Conservation (phyloP, 139 green algal species). For the Chlorella sp. region DNA sequence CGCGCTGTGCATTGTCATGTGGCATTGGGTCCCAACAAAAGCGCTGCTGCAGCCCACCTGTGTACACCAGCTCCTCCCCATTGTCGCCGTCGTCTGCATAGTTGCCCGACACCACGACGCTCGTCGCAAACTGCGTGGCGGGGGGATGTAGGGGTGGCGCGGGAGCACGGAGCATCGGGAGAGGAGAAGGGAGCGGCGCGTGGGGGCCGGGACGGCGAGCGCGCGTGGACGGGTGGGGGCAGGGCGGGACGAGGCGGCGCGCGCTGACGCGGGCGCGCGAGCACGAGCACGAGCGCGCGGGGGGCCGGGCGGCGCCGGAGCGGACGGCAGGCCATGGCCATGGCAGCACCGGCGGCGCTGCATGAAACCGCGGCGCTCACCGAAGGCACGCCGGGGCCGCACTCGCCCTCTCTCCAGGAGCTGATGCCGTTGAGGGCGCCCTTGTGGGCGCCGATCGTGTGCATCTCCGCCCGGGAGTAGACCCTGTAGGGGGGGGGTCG, state of each 20-base stretch:
- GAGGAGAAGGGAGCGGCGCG: neutral
- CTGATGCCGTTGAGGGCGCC: conserved; percentile 44
- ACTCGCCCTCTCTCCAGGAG: neutral
- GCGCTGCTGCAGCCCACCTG: conserved; percentile 23
- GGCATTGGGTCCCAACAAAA: too few relatives aligned
- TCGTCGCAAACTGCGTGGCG: conserved; percentile 33
- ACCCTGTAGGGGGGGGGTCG: conserved; percentile 15
- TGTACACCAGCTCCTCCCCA: conserved; percentile 52
- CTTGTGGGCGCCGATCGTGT: conserved; percentile 33
- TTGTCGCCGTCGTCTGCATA: conserved; percentile 60
- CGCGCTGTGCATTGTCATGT: too few relatives aligned
- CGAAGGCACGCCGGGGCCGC: neutral
- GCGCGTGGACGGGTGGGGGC: too few relatives aligned
- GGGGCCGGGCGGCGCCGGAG: too few relatives aligned
- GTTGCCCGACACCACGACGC: conserved; percentile 44
- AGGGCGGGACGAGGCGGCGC: too few relatives aligned
- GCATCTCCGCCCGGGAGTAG: conserved; percentile 32
- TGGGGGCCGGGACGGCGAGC: too few relatives aligned
- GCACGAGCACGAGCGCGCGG: too few relatives aligned
- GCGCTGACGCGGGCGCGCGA: too few relatives aligned
- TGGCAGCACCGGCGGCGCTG: neutral
- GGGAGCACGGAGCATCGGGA: neutral
- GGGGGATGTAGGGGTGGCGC: too few relatives aligned
- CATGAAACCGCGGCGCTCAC: neutral
- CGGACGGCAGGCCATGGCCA: neutral